phyloP scores from a whole-genome alignment of 768 basidiomycete species.

The Phaeolepiota aurea region DNA sequence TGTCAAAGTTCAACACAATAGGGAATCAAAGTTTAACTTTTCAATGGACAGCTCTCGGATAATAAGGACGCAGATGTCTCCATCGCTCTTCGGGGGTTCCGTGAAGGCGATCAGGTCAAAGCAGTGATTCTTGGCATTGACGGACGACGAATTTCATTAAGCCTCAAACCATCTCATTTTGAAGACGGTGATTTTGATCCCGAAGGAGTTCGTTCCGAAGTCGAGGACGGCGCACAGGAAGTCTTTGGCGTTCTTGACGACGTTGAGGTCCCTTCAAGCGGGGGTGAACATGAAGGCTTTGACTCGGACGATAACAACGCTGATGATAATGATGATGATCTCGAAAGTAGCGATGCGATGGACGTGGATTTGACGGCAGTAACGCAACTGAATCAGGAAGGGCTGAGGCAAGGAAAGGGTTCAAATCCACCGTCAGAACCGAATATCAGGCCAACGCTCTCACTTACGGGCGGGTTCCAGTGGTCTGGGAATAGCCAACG shows the following conservation, averaged over 20 bases:
- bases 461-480: slow-evolving; percentile 57
- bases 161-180: slow-evolving; percentile 88
- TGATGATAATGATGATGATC: slow-evolving; percentile 10
- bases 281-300: slow-evolving; percentile 5
- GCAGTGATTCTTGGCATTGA: slow-evolving; percentile 70
- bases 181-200: slow-evolving; percentile 50
- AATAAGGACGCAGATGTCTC: slow-evolving; percentile 74
- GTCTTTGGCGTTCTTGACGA: slow-evolving; percentile 18
- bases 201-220: slow-evolving; percentile 2
- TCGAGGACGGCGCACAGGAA: neutral
- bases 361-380: slow-evolving; percentile 32
- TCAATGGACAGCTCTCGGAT: slow-evolving; percentile 65
- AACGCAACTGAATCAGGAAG: slow-evolving; percentile 12
- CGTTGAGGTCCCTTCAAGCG: slow-evolving; percentile 1
- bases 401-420: slow-evolving; percentile 7
- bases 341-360: too few relatives aligned
- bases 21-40: neutral
- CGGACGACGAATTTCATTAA: slow-evolving; percentile 72
- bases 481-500: slow-evolving; percentile 45
- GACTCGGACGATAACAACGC: slow-evolving; percentile 17
- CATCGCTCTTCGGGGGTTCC: slow-evolving; percentile 73
- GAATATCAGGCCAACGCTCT: slow-evolving; percentile 26
- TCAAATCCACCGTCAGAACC: slow-evolving; percentile 7
- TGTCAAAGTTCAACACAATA: slow-evolving; percentile 8
- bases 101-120: slow-evolving; percentile 81